Base-by-base conservation (phyloP, 2,329 filamentous ascomycete genomes). In the Colletotrichum eleusines region DNA sequence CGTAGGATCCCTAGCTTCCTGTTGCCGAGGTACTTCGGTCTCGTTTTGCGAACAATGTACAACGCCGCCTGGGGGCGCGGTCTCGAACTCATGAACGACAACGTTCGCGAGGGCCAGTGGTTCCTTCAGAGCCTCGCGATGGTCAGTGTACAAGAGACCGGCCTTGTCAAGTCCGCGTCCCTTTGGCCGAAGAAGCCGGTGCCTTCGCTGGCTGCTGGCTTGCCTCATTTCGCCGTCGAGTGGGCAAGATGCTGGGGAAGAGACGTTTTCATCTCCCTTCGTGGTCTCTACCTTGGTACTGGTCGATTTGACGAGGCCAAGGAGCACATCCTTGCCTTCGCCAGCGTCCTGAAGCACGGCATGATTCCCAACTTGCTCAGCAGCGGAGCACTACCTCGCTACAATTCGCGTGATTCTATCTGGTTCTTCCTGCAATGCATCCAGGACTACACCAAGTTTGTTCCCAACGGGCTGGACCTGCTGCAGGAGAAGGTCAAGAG, bases 351-450 rank as follows among this genome's bases (percentile, higher is more conserved):
- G 75, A 99, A 99, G 85, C 96, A 99, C 76, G 96, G 96, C 61
- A 97, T 98, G 94, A 95, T 99, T 68, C 96, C 96, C 18, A 99
- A 99, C 77, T 86, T 99, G 26, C 86, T 99, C 18, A 92, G 94
- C 74, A 94, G 93, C 71, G 95, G 96, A 8, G 93, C 92, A 71
- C 87, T 91, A 20, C 96, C 96, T 3, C 89, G 96, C 33, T 99
- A 98, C 84, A 99, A 99, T 80, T 95, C 96, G 53, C 89, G 96
- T 72, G 96, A 99, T 81, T 97, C 96, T 0, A 90, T 98, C 51
- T 99, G 96, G 96, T 99, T 98, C 86, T 97, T 97, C 85, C 82
- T 99, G 62, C 96, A 99, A 80, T 93, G 93, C 74, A 95, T 98
- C 59, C 96, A 99, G 77, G 96, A 99, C 78, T 99, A 97, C 79